phyloP scores from a whole-genome alignment of 1,284 basidiomycete genomes.

The Austropuccinia psidii region DNA sequence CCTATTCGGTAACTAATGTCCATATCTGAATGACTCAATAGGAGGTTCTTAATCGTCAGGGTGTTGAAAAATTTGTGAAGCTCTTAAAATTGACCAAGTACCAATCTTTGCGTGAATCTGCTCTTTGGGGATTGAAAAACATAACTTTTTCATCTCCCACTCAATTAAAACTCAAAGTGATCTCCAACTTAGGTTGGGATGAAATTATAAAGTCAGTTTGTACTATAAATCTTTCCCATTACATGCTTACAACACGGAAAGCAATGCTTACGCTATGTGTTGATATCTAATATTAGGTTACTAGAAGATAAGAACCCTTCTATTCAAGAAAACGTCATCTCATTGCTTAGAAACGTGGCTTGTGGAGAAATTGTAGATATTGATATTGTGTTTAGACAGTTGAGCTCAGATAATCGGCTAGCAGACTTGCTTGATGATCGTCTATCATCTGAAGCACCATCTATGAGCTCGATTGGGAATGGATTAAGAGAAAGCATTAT shows the following conservation, averaged over 20 bases:
- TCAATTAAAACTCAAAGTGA: slow-evolving; percentile 39
- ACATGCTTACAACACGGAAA: too few relatives aligned
- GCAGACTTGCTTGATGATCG: slow-evolving; percentile 21
- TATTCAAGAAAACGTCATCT: slow-evolving; percentile 35
- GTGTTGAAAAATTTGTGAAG: slow-evolving; percentile 30
- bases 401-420: not conserved
- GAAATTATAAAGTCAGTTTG: slow-evolving; percentile 39
- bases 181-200: slow-evolving; percentile 40
- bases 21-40: slow-evolving; percentile 36
- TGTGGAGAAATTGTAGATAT: slow-evolving; percentile 29
- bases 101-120: slow-evolving; percentile 36
- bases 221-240: too few relatives aligned
- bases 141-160: slow-evolving; percentile 39
- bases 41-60: slow-evolving; percentile 27
- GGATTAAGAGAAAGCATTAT: slow-evolving; percentile 22
- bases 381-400: slow-evolving; percentile 27
- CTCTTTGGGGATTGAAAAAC: slow-evolving; percentile 40
- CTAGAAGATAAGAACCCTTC: slow-evolving; percentile 28
- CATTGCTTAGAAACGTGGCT: slow-evolving; percentile 27
- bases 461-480: not conserved
- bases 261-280: too few relatives aligned
- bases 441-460: not conserved
- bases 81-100: slow-evolving; percentile 26
- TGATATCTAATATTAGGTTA: slow-evolving; percentile 12
- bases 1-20: slow-evolving; percentile 8